A percentile compares a stretch with the other conserved stretches of the same genome.
phyloP scores from a whole-genome alignment of 352 stramenopile genomes.

The Phytophthora quininea region DNA sequence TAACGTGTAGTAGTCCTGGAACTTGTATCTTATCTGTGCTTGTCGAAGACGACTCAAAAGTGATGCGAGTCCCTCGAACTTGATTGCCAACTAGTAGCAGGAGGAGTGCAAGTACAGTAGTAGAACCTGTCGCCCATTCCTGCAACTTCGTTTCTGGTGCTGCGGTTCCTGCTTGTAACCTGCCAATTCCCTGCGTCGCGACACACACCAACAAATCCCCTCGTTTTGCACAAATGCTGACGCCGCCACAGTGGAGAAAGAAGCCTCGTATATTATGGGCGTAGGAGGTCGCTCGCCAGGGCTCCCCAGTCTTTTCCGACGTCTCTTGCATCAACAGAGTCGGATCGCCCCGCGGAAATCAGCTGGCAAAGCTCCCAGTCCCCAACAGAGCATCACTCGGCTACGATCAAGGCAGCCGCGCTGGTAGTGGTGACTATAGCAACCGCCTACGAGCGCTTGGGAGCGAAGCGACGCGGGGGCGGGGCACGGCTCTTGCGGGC shows the following conservation, averaged over 20 bases:
- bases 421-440: conserved; percentile 6
- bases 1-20: too few species aligned
- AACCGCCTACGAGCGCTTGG: conserved; percentile 69
- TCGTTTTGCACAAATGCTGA: conserved; percentile 10
- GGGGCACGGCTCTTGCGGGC: conserved; percentile 94
- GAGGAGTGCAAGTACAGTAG: too few species aligned
- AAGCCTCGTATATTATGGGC: conserved; percentile 52
- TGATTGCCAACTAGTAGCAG: too few species aligned
- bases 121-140: too few species aligned
- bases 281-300: conserved; percentile 16
- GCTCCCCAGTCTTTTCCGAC: too few species aligned
- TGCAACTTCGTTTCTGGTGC: too few species aligned
- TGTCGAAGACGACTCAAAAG: too few species aligned
- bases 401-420: conserved; percentile 15
- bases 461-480: conserved; percentile 83
- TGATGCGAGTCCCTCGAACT: too few species aligned
- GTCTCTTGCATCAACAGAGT: too few species aligned
- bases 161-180: not conserved
- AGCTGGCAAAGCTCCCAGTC: conserved; percentile 5
- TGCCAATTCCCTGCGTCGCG: not conserved
- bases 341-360: too few species aligned
- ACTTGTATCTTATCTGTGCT: too few species aligned
- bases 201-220: conserved; percentile 8
- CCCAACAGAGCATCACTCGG: conserved; percentile 30
- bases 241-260: conserved; percentile 46